A percentile compares a stretch with the other conserved stretches of the same genome.
phyloP scores from a whole-genome alignment of 2,329 filamentous ascomycete species.

The Coniochaeta hoffmannii region DNA sequence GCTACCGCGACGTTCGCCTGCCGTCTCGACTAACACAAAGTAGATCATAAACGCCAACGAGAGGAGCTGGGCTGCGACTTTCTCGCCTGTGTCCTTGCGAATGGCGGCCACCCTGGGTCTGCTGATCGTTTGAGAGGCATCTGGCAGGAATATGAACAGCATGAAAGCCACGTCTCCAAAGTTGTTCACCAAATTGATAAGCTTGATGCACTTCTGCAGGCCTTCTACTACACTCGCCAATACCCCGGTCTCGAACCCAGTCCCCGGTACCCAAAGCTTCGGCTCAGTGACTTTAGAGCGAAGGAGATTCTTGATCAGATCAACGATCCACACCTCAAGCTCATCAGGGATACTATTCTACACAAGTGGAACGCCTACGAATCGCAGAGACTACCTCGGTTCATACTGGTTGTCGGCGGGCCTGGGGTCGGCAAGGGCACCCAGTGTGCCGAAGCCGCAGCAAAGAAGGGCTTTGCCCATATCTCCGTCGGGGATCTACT shows the following conservation, averaged over 20 bases:
- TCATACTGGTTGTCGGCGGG: conserved; percentile 92
- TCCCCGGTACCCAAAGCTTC: neutral
- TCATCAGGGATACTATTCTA: neutral
- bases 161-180: neutral
- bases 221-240: neutral
- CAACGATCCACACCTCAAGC: neutral
- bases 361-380: neutral
- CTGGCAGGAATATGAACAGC: neutral
- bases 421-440: conserved; percentile 96
- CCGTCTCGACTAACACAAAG: neutral
- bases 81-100: neutral
- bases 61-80: neutral
- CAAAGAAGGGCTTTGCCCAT: conserved; percentile 85
- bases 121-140: neutral
- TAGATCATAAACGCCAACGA: neutral
- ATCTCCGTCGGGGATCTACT: conserved; percentile 90
- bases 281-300: neutral
- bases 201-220: neutral
- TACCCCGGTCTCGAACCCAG: neutral
- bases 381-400: neutral
- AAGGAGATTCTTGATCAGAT: neutral
- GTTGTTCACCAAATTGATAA: neutral
- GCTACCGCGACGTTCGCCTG: too few relatives aligned
- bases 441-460: conserved; percentile 82
- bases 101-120: neutral